Conservation (phyloP, 768 basidiomycete species). For the Boletus huronensis region DNA sequence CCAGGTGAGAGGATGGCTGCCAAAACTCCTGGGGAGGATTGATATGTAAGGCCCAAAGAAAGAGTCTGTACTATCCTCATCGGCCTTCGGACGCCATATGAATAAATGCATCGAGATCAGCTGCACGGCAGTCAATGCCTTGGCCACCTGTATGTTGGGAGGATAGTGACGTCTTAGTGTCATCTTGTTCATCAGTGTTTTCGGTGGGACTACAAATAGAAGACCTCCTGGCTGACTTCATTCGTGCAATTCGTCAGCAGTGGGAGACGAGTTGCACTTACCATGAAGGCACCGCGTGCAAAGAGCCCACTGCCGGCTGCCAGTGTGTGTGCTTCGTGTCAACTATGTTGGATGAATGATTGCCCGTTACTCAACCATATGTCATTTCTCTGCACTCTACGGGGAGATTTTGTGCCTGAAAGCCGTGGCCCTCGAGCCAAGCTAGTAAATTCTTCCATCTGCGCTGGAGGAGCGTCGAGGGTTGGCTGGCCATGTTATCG, state of each 20-base stretch:
- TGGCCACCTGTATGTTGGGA: slow-evolving; percentile 10
- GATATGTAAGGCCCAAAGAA: slow-evolving; percentile 76
- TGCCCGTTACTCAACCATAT: slow-evolving; percentile 42
- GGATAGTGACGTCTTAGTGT: slow-evolving; percentile 67
- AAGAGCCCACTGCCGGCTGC: slow-evolving; percentile 73
- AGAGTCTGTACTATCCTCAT: slow-evolving; percentile 47
- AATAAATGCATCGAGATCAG: slow-evolving; percentile 78
- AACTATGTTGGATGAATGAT: neutral
- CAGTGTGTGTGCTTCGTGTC: slow-evolving; percentile 18
- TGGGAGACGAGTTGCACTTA: slow-evolving; percentile 25
- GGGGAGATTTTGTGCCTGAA: slow-evolving; percentile 40
- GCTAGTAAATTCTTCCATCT: slow-evolving; percentile 47
- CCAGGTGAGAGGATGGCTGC: slow-evolving; percentile 83
- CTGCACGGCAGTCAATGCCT: slow-evolving; percentile 60
- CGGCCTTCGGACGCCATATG: slow-evolving; percentile 53
- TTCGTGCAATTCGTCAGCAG: neutral
- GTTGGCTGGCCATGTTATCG: slow-evolving; percentile 5
- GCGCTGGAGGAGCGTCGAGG: slow-evolving; percentile 2
- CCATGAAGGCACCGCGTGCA: slow-evolving; percentile 41
- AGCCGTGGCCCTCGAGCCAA: slow-evolving; percentile 53
- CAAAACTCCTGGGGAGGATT: slow-evolving; percentile 69
- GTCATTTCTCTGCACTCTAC: slow-evolving; percentile 51
- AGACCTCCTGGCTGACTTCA: slow-evolving; percentile 46
- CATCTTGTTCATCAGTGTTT: slow-evolving; percentile 65
- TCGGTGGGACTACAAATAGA: slow-evolving; percentile 68